A percentile compares a stretch with the other conserved stretches of the same genome.
These are phyloP conservation scores for Tardiomyces depauwii DNA, from an alignment of 1,139 yeast species.

Conservation along the genomic window DNA sequence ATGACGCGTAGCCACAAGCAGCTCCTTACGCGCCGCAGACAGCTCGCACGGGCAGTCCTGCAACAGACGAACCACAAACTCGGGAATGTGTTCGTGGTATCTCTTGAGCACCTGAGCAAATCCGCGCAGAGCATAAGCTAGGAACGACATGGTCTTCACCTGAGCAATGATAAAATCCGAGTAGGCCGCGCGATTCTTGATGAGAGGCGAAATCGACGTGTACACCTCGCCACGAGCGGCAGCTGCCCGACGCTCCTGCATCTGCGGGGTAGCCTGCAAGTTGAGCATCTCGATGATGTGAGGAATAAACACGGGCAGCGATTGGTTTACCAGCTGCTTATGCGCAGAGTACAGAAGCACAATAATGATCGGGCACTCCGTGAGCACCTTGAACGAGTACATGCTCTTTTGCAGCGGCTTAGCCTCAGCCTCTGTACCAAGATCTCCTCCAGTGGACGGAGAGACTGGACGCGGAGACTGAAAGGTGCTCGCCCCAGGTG, in stretches of 20 bases:
- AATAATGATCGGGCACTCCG: constrained; percentile 96
- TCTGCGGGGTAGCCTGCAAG: constrained; percentile 61
- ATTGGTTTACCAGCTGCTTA: constrained; percentile 58
- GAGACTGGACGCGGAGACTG: constrained; percentile 33
- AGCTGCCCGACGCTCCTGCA: constrained; percentile 52
- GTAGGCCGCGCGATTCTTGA: constrained; percentile 66
- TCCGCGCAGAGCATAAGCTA: constrained; percentile 88
- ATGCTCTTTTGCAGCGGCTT: constrained; percentile 42
- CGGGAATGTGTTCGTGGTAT: constrained; percentile 68
- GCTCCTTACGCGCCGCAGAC: constrained; percentile 84
- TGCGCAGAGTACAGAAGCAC: constrained; percentile 85
- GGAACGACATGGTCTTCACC: constrained; percentile 90
- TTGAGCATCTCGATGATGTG: constrained; percentile 65
- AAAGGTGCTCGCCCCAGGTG: constrained; percentile 19
- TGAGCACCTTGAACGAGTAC: constrained; percentile 78
- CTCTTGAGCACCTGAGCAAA: constrained; percentile 56
- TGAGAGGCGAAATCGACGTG: constrained; percentile 50
- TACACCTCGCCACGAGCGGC: constrained; percentile 43
- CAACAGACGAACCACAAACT: constrained; percentile 67
- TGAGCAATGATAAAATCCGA: constrained; percentile 92
- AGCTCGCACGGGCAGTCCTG: constrained; percentile 97
- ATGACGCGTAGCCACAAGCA: constrained; percentile 90
- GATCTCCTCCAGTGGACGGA: constrained; percentile 29
- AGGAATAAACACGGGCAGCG: constrained; percentile 72
- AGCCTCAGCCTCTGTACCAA: constrained; percentile 11